Evolutionary conservation across 179 eudicot genomes (phyloP), one percentile per base, ranked within the genome.

Genomic region (Beta macrorhiza): DNA sequence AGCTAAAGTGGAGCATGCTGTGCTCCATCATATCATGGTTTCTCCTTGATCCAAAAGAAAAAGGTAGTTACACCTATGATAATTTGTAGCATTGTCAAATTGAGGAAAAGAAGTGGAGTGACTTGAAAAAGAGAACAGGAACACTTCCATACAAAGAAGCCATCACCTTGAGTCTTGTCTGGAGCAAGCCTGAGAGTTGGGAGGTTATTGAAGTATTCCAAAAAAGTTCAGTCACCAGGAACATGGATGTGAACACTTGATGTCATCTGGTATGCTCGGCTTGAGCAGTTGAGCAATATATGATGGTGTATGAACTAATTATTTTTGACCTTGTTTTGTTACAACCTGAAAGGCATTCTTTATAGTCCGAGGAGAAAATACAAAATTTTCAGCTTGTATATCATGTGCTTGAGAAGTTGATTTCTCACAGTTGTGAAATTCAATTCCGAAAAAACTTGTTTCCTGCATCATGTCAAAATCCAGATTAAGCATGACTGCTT

Each of bases 371-470:
- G 62, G 16, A 47, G 55, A 53, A 51, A 32, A 53, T 59, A 71
- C 51, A 80, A 67, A 25, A 19, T 74, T 52, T 16, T 14, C 55
- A 37, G 44, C 78, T 42, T 73, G 79, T 80, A 79, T 55, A 81
- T 53, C 51, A 52, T 64, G 73, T 64, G 10, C 61, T 81, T 53
- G 49, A 55, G 17, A 80, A 52, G 19, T 65, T 59, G 37, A 58
- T 45, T 37, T 74, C 78, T 74, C 51, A 62, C 42, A 20, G 19
- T 74, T 53, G 32, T 37, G 61, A 37, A 32, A 52, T 51, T n/a
- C 5, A 12, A 67, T 7, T 73, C 49, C n/a, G 20, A n/a, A 20
- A 63, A 15, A 52, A 3, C 47, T 63, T 61, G 45, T 49, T 25
- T 32, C 29, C 25, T 22, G 72, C 79, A 76, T 62, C 70, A 76